Evolutionary conservation across 352 stramenopile genomes (phyloP), one percentile per base, ranked within the genome.

Genomic region (Pythium biforme): DNA sequence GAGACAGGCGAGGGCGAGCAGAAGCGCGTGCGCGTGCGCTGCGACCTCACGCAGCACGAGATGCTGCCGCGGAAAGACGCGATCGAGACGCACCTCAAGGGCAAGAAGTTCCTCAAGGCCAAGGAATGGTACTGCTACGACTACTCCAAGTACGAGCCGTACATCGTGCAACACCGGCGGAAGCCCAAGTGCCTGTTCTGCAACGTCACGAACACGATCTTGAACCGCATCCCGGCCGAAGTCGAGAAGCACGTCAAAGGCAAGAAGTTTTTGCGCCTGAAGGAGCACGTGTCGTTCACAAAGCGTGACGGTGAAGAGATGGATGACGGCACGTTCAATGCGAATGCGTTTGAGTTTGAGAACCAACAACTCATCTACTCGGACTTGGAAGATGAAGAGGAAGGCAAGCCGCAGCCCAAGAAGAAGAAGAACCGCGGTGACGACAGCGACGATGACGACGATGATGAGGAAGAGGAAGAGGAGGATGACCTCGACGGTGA

Each of bases 71-170:
- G 72, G 34, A 73, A 71, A 12, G 76, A 90, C 39, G 64, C 76
- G 17, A 88, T 95, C 45, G 69, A 83, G 60, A 57, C 74, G 62
- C 76, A 94, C 62, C 53, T 94, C 25, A 68, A 77, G 53, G 88
- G 79, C 41, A 96, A 94, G 70, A 90, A 89, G 59, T 91, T 92
- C 60, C 22, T 74, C 27, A 94, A 96, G 62, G 79, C 83, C 7
- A 83, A 83, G 48, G 81, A 92, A 72, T 92, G 86, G 88, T 96
- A 96, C 69, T 93, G 76, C 69, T 76, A 89, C 70, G 88, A 96
- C 72, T 96, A 93, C 77, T 87, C 81, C 51, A 74, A 96, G 79
- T 97, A 96, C 77, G 86, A 93, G 70, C 90, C 90, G 58, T 92
- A 94, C 64, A 95, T 97, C 57, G 86, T 96, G 23, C 51, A 79